A percentile compares a stretch with the other conserved stretches of the same genome.
These are phyloP conservation scores for Sporothrix variecibatus DNA, from an alignment of 2,329 filamentous ascomycete genomes.

Conservation along the genomic window DNA sequence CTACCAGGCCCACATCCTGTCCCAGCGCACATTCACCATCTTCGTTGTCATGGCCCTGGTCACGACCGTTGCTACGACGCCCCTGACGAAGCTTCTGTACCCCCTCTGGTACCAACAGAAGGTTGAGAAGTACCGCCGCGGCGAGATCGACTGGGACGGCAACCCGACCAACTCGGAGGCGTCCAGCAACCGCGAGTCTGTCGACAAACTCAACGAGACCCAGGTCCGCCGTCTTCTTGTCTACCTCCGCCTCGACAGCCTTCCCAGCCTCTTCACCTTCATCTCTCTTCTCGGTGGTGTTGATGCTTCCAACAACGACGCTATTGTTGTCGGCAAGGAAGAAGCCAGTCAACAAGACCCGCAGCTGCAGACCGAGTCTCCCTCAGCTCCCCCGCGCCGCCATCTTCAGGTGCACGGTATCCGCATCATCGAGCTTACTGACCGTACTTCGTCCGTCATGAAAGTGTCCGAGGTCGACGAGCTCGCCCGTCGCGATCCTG, in stretches of 20 bases:
- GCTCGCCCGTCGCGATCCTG: constrained; percentile 68
- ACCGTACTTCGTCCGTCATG: constrained; percentile 95
- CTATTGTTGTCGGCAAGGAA: constrained; percentile 32
- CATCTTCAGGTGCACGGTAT: constrained; percentile 77
- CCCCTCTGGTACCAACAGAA: constrained; percentile 63
- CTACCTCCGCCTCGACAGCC: constrained; percentile 80
- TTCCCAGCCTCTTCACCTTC: constrained; percentile 79
- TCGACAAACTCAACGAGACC: constrained; percentile 39
- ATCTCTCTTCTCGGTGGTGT: constrained; percentile 70
- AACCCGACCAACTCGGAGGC: constrained; percentile 42
- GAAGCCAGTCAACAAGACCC: not conserved
- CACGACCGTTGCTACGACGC: constrained; percentile 82
- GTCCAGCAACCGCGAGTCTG: constrained; percentile 32
- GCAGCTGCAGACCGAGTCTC: constrained; percentile 38
- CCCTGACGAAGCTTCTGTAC: constrained; percentile 71
- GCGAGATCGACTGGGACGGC: constrained; percentile 84
- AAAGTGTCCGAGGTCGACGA: constrained; percentile 82
- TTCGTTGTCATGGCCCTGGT: constrained; percentile 92
- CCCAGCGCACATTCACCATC: constrained; percentile 81
- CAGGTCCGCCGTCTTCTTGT: constrained; percentile 69
- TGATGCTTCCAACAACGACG: constrained; percentile 34
- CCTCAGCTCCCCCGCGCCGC: constrained; percentile 44
- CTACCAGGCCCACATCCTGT: constrained; percentile 78
- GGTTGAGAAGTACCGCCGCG: constrained; percentile 64
- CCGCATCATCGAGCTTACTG: constrained; percentile 83